Percentiles rank a stretch among this genome's conserved stretches.
Evolutionary conservation across 2,329 filamentous ascomycete genomes (phyloP).

Genomic region (Colletotrichum sp.): DNA sequence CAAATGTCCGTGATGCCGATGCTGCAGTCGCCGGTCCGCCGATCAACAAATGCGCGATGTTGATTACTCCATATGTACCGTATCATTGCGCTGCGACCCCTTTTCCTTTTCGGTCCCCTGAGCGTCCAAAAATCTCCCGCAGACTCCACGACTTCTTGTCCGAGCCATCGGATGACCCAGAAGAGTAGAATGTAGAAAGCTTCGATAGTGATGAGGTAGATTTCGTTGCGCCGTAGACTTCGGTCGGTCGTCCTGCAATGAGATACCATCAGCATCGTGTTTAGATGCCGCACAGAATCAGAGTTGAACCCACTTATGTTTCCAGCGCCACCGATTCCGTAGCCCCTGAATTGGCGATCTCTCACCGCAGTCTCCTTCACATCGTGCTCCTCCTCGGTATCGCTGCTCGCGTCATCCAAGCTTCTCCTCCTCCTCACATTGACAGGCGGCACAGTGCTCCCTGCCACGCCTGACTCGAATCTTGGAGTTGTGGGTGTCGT

Average conservation of each 20-base stretch:
- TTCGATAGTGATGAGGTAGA: background rate
- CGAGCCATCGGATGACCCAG: background rate
- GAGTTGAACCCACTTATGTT: slow-evolving; percentile 39
- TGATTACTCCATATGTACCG: background rate
- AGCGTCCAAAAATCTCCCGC: slow-evolving; percentile 8
- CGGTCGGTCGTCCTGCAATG: slow-evolving; percentile 26
- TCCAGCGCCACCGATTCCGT: slow-evolving; percentile 43
- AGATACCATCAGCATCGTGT: background rate
- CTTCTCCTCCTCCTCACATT: slow-evolving; percentile 19
- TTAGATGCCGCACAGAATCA: background rate
- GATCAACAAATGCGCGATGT: background rate
- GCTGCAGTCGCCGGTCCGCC: background rate
- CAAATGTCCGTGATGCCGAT: background rate
- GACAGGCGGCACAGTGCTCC: background rate
- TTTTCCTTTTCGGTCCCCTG: slow-evolving; percentile 4
- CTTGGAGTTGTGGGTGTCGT: slow-evolving; percentile 3
- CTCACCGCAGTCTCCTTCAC: slow-evolving; percentile 29
- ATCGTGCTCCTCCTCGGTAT: slow-evolving; percentile 28
- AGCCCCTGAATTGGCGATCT: slow-evolving; percentile 38
- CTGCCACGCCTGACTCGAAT: slow-evolving; percentile 25
- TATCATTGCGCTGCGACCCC: background rate
- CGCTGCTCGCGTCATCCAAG: slow-evolving; percentile 23
- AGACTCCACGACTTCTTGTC: slow-evolving; percentile 11
- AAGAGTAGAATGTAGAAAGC: background rate
- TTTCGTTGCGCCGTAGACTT: slow-evolving; percentile 26